Base-by-base conservation (phyloP, 2,329 filamentous ascomycete species). In the Paracoccidioides lutzii region DNA sequence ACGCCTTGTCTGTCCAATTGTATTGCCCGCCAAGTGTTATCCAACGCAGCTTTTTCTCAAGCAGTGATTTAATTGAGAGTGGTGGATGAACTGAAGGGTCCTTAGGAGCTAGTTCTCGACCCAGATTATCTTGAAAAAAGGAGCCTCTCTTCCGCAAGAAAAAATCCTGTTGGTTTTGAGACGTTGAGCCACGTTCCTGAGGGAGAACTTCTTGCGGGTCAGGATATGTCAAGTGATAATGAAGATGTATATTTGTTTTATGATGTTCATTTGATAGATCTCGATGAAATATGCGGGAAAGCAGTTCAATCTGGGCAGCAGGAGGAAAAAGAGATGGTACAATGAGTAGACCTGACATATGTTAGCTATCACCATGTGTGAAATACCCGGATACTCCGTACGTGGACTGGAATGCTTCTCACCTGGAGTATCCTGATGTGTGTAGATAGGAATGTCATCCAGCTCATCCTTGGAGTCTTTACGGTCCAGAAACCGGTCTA, bases 21-120 rank as follows among this genome's bases (percentile, higher is more conserved):
- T 97, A 97, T 69, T 97, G 93, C 0, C 90, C 91, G 52, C 93
- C 93, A 2, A 98, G 80, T 0, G 91, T 97, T 44, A 94, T 81
- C 93, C 93, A 98, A 62, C 91, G 88, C 30, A 97, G 79, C 59
- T 88, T 90, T 59, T 84, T 86, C 56, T 84, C 81, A 45, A 97
- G 76, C 35, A 91, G 81, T 64, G 84, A 83, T 51, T 80, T 75
- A 54, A 87, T 75, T 2, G 81, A 78, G 8, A 96, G 75, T 2
- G 88, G 78, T 58, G 84, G 87, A 71, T 96, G 90, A n/a, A 90
- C 71, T 0, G 69, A 60, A 0, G 86, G 76, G 63, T 95, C 83
- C 55, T 87, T 86, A 5, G 91, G 88, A 32, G 59, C 51, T 35
- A 71, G 56, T 43, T 60, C 14, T 54, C 70, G 63, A 44, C 62